These are phyloP conservation scores for Obba rivulosa DNA, from an alignment of 768 basidiomycete species.

Conservation along the genomic window DNA sequence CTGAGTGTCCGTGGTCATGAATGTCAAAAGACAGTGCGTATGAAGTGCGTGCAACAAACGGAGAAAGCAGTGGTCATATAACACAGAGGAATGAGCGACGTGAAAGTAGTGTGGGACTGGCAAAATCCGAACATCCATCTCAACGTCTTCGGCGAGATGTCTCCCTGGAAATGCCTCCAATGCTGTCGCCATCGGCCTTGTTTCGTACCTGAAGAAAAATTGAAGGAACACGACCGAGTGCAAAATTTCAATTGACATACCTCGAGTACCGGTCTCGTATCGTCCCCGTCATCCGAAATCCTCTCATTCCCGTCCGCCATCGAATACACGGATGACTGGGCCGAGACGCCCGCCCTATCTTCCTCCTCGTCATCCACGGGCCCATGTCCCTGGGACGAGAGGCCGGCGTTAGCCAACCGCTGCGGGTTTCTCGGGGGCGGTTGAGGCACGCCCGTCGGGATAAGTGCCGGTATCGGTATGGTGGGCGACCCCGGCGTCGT, in stretches of 20 bases:
- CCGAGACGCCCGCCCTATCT: conserved; percentile 6
- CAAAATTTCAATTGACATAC: conserved; percentile 1
- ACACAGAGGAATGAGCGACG: background rate
- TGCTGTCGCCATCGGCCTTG: conserved; percentile 15
- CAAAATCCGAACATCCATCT: background rate
- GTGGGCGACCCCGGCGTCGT: conserved; percentile 16
- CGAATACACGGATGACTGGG: conserved; percentile 4
- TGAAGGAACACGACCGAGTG: background rate
- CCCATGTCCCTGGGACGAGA: background rate
- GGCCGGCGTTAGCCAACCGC: conserved; percentile 1
- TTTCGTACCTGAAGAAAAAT: conserved; percentile 15
- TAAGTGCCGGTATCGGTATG: conserved; percentile 11
- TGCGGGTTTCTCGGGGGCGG: conserved; percentile 17
- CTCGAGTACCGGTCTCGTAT: conserved; percentile 12
- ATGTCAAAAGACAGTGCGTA: background rate
- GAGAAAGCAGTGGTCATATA: background rate
- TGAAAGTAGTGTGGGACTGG: background rate
- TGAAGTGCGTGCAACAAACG: background rate
- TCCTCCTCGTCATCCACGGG: conserved; percentile 1
- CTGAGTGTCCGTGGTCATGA: background rate
- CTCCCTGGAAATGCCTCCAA: conserved; percentile 17
- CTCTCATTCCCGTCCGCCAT: conserved; percentile 2
- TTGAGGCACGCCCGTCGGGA: conserved; percentile 4
- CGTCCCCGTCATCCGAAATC: conserved; percentile 1
- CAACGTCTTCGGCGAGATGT: conserved; percentile 11